These are phyloP conservation scores for Chaetoceros tenuissimus DNA, from an alignment of 108 stramenopile species.

Conservation along the genomic window DNA sequence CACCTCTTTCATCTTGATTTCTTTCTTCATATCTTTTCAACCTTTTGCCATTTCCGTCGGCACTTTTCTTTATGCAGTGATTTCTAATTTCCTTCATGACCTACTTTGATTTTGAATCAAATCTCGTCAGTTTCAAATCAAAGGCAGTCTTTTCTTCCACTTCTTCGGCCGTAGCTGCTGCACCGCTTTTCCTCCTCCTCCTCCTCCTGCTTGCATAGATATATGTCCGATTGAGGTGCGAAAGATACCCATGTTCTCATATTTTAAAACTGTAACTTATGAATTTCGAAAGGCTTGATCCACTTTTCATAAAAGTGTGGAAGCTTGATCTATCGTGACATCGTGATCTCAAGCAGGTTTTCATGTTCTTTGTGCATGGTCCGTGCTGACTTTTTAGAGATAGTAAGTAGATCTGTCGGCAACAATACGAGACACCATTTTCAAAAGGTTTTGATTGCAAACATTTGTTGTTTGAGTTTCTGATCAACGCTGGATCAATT, in stretches of 20 bases:
- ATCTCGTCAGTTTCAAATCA: slow-evolving; percentile 71
- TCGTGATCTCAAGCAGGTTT: too few species aligned
- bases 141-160: slow-evolving; percentile 70
- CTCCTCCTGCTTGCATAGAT: slow-evolving; percentile 8
- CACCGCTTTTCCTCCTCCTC: slow-evolving; percentile 6
- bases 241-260: slow-evolving; percentile 40
- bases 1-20: slow-evolving; percentile 78
- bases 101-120: slow-evolving; percentile 88
- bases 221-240: neutral
- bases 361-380: too few species aligned
- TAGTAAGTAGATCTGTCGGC: too few species aligned
- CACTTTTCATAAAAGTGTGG: too few species aligned
- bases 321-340: too few species aligned
- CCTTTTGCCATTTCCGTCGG: slow-evolving; percentile 85
- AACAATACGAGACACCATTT: too few species aligned
- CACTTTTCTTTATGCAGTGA: slow-evolving; percentile 82
- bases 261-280: slow-evolving; percentile 38
- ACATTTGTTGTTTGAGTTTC: too few species aligned
- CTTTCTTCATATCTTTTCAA: slow-evolving; percentile 65
- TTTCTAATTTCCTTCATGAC: slow-evolving; percentile 85
- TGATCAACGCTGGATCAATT: too few species aligned
- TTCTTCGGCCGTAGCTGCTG: slow-evolving; percentile 35
- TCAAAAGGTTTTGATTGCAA: too few species aligned
- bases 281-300: slow-evolving; percentile 42
- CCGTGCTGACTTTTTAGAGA: too few species aligned